These are phyloP conservation scores for Termitomyces sp. DNA, from an alignment of 768 basidiomycete genomes.

Conservation along the genomic window DNA sequence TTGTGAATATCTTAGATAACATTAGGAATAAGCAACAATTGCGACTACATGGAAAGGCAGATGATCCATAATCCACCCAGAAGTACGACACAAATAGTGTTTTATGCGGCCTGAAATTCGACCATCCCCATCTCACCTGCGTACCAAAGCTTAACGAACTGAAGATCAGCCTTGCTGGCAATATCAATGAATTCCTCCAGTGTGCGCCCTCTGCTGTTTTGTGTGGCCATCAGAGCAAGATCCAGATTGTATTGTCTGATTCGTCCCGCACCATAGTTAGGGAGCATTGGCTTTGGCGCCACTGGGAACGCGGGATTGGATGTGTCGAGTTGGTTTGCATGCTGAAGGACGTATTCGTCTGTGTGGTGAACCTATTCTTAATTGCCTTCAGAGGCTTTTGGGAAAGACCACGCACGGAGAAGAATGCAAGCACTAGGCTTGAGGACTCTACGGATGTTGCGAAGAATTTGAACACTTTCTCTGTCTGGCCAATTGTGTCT, in stretches of 20 bases:
- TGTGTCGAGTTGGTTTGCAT: background rate
- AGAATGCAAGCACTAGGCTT: background rate
- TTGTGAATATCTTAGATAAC: no score
- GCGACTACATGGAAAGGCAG: no score
- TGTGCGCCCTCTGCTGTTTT: background rate
- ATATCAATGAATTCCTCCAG: background rate
- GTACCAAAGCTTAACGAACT: background rate
- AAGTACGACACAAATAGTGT: no score
- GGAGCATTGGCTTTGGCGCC: background rate
- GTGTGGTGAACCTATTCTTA: background rate
- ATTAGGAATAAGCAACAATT: no score
- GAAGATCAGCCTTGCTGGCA: background rate
- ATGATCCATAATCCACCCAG: no score
- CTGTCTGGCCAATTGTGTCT: slow-evolving; percentile 30
- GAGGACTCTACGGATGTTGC: background rate
- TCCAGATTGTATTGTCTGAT: background rate
- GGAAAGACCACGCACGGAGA: background rate
- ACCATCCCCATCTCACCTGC: background rate
- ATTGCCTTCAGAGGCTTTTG: background rate
- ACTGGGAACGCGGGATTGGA: background rate
- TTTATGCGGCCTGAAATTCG: background rate
- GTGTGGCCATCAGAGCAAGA: background rate
- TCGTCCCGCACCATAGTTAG: background rate
- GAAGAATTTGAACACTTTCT: background rate
- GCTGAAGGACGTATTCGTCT: background rate